Base-by-base conservation (phyloP, 2,329 filamentous ascomycete genomes). In the Monosporascus sp. region DNA sequence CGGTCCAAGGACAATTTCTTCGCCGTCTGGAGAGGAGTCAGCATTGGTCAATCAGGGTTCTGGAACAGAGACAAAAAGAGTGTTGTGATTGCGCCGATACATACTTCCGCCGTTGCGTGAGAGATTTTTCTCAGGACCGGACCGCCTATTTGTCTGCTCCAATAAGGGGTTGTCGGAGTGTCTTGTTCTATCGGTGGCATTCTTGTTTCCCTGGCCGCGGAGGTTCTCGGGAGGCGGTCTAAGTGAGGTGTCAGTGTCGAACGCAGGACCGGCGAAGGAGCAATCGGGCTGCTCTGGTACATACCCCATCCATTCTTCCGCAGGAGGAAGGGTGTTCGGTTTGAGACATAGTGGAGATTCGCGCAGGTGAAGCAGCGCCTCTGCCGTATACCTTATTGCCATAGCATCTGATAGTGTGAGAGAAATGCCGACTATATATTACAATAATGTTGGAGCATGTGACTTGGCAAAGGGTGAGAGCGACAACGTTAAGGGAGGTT, bases 231-330 rank as follows among this genome's bases (percentile, higher is more conserved):
- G 72, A 19, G 74, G 72, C 55, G 72, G 68, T 54, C 77, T 81
- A 58, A 45, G 55, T 49, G 52, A 49, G 49, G 53, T 38, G 51
- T 56, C 49, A 57, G 48, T 49, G 48, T 57, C 44, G 60, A 46
- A 26, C n/a, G 31, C 19, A 49, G 37, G 53, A 9, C 43, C 26
- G 9, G 9, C 24, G 22, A 27, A 46, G 14, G 22, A 27, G 24
- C 1, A 35, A 14, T 11, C 31, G 31, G 31, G 31, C 9, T n/a
- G 37, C 38, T 17, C 50, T 52, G 52, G 7, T 48, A 72, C 82
- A 68, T 78, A 96, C 88, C 93, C 91, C 91, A 97, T 96, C 92
- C 92, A 97, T 77, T 96, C 90, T 74, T 96, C 91, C 58, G 87
- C 82, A 26, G 91, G 88, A 60, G 91, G 92, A 46, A 97, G 80